phyloP scores from a whole-genome alignment of 2,329 filamentous ascomycete species.

The Claviceps fusiformis region DNA sequence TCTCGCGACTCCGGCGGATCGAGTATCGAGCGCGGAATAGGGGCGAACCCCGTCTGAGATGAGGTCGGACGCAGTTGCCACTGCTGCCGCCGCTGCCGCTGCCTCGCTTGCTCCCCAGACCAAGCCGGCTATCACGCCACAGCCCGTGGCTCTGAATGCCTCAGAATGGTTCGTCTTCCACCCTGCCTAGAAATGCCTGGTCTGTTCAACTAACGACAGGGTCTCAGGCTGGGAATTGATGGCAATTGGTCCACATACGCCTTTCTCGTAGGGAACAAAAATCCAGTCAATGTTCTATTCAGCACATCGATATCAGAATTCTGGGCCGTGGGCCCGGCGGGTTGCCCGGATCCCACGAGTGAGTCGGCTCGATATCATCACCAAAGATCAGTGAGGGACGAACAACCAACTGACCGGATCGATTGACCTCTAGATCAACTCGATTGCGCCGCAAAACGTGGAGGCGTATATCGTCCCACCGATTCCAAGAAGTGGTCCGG shows the following conservation, averaged over 20 bases:
- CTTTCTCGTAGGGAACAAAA: conserved; percentile 32
- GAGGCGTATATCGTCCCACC: conserved; percentile 40
- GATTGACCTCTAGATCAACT: conserved; percentile 23
- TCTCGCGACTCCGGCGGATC: not conserved
- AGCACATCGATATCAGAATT: conserved; percentile 60
- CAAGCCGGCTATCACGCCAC: not conserved
- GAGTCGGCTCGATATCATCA: conserved; percentile 15
- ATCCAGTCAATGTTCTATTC: conserved; percentile 29
- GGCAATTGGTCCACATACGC: conserved; percentile 60
- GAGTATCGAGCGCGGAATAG: not conserved
- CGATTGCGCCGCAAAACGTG: conserved; percentile 42
- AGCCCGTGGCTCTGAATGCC: conserved; percentile 11
- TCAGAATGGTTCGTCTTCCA: conserved; percentile 10
- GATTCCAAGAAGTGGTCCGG: conserved; percentile 44
- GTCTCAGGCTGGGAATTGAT: conserved; percentile 47
- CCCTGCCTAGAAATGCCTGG: not conserved
- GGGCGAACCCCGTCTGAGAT: conserved; percentile 1
- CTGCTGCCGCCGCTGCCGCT: conserved; percentile 1
- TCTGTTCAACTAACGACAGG: not conserved
- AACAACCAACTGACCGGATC: conserved; percentile 7
- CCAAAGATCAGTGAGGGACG: not conserved
- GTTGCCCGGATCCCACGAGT: conserved; percentile 32
- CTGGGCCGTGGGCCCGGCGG: conserved; percentile 50
- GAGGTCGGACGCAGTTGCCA: conserved; percentile 5
- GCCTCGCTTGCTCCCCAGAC: not conserved